A percentile compares a stretch with the other conserved stretches of the same genome.
Evolutionary conservation across 768 basidiomycete genomes (phyloP).

Genomic region (Pleurotus tuber-regium): DNA sequence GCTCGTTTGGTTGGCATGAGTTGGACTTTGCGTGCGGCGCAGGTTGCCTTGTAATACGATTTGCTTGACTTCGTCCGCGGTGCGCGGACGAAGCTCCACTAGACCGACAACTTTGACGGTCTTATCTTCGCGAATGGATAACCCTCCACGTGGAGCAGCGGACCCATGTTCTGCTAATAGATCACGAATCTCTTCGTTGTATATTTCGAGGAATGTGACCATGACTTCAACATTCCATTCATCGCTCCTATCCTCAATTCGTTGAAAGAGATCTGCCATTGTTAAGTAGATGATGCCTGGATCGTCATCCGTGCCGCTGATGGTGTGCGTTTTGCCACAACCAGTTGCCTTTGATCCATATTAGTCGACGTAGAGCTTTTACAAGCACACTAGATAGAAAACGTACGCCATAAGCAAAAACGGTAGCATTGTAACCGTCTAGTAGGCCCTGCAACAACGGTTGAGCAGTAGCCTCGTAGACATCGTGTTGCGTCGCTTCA

Average conservation of each 20-base stretch:
- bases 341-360: slow-evolving; percentile 98
- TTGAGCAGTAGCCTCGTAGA: slow-evolving; percentile 83
- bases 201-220: slow-evolving; percentile 97
- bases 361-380: slow-evolving; percentile 14
- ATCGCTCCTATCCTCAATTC: slow-evolving; percentile 83
- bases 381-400: slow-evolving; percentile 8
- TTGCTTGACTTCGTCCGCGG: slow-evolving; percentile 91
- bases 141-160: slow-evolving; percentile 69
- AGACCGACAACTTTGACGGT: slow-evolving; percentile 87
- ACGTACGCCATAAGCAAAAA: slow-evolving; percentile 97
- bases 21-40: slow-evolving; percentile 88
- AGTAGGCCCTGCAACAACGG: slow-evolving; percentile 83
- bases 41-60: slow-evolving; percentile 89
- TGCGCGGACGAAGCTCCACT: slow-evolving; percentile 73
- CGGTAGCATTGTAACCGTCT: slow-evolving; percentile 95
- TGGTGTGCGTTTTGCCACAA: slow-evolving; percentile 99
- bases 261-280: slow-evolving; percentile 95
- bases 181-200: slow-evolving; percentile 98
- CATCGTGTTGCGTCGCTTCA: slow-evolving; percentile 78
- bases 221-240: slow-evolving; percentile 85
- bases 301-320: slow-evolving; percentile 85
- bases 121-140: slow-evolving; percentile 94
- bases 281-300: slow-evolving; percentile 95
- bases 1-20: slow-evolving; percentile 94
- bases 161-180: slow-evolving; percentile 77